Base-by-base conservation (phyloP, 164 flowering plant species). In the Aristolochia contorta region DNA sequence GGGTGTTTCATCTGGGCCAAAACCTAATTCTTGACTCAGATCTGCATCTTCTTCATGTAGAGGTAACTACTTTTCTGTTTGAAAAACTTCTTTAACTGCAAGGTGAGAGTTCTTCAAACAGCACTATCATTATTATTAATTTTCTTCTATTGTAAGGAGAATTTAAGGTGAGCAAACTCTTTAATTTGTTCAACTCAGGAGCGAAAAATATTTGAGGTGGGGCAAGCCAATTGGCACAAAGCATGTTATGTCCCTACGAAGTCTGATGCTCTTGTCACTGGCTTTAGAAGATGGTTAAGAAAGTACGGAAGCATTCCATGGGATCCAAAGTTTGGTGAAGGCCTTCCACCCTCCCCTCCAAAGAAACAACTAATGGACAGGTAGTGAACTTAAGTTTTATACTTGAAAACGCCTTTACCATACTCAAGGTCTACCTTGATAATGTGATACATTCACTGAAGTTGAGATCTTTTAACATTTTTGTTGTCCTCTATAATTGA, bases 21-120 rank as follows among this genome's bases (percentile, higher is more conserved):
- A 91, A 91, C 74, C 75, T 88, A 37, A 75, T 86, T 71, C 62
- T 89, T 2, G 97, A 91, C 79, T 91, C 97, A 22, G 97, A 86
- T 75, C 66, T 88, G 20, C 84, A 82, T 75, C 92, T 88, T 76
- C 87, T 91, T 71, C 96, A 87, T 56, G 62, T 87, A 51, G 86
- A 91, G 93, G 97, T 90, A 72, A 74, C 16, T 58, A 43, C 37
- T 46, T 25, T 56, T 60, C 13, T 24, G 18, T 16, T 60, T 46
- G 47, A 58, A 37, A 22, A 43, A 43, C 5, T 0, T 23, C 16
- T 22, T 1, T 16, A 16, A 7, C 18, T 30, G 27, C 32, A 53
- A 53, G 13, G 24, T 6, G 14, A 8, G 9, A 21, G 1, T 54
- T 54, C 23, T 54, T 54, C 14, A 14, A 20, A 24, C 27, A 54